phyloP scores from a whole-genome alignment of 306 rosid genomes.

The Mimosa bimucronata region DNA sequence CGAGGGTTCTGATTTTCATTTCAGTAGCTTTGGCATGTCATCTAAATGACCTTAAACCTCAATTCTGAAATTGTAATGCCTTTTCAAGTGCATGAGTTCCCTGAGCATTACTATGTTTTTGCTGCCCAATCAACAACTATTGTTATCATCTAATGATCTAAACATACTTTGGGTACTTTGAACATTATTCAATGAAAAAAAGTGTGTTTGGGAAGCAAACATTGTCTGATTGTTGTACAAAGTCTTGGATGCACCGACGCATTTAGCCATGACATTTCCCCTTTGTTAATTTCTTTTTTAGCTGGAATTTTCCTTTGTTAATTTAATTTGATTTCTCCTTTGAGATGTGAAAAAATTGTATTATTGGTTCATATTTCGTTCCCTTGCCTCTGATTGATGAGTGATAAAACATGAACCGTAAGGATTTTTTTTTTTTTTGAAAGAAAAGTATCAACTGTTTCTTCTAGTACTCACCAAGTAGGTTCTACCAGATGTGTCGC shows the following conservation, averaged over 20 bases:
- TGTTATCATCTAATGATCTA: not conserved
- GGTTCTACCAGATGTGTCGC: not conserved
- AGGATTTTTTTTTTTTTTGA: not conserved
- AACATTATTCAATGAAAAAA: not conserved
- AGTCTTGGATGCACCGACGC: not conserved
- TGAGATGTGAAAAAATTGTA: not conserved
- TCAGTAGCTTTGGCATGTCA: not conserved
- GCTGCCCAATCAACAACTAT: not conserved
- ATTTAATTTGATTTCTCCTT: not conserved
- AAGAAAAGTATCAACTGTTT: not conserved
- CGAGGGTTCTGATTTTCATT: not conserved
- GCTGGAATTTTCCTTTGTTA: not conserved
- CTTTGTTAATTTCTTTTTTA: not conserved
- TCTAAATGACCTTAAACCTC: not conserved
- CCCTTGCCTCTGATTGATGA: not conserved
- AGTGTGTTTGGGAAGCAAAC: not conserved
- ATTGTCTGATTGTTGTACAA: not conserved
- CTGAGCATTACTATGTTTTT: not conserved
- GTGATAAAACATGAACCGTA: not conserved
- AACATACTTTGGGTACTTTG: not conserved
- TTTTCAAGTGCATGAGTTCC: not conserved
- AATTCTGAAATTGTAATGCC: not conserved
- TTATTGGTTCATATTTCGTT: not conserved
- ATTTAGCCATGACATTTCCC: not conserved
- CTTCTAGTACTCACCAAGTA: not conserved